phyloP scores from a whole-genome alignment of 2,329 filamentous ascomycete genomes.

The Alternaria incomplexa region DNA sequence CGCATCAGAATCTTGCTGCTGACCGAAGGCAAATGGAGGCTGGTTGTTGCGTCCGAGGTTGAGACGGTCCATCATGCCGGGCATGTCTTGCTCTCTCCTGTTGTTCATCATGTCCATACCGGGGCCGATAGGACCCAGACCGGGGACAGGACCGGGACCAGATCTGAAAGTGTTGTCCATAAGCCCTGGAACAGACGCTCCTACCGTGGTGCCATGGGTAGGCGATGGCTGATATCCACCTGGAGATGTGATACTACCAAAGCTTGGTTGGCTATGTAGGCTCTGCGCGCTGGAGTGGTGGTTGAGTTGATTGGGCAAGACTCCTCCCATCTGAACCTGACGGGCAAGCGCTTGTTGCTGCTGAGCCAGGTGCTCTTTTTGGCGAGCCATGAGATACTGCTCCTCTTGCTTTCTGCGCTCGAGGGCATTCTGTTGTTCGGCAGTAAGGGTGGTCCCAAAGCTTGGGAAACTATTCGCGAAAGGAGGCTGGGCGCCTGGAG shows the following conservation, averaged over 20 bases:
- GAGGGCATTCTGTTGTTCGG: constrained; percentile 96
- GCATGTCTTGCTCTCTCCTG: constrained; percentile 73
- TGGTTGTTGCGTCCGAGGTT: constrained; percentile 61
- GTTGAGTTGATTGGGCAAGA: constrained; percentile 71
- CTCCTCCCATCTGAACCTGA: constrained; percentile 67
- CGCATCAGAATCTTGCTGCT: constrained; percentile 54
- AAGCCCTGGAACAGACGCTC: constrained; percentile 63
- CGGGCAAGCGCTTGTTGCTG: constrained; percentile 79
- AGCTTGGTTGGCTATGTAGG: constrained; percentile 95
- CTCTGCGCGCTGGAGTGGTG: constrained; percentile 96
- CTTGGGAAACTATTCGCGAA: constrained; percentile 93
- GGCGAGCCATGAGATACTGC: constrained; percentile 93
- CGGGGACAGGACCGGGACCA: constrained; percentile 42
- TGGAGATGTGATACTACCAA: constrained; percentile 91
- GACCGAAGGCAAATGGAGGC: constrained; percentile 58
- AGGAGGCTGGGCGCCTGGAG: constrained; percentile 69
- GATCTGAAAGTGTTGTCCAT: constrained; percentile 66
- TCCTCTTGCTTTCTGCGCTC: constrained; percentile 98
- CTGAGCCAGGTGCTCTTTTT: constrained; percentile 89
- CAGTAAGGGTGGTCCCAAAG: constrained; percentile 94
- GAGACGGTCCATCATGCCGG: constrained; percentile 69
- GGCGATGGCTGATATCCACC: constrained; percentile 69
- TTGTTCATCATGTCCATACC: constrained; percentile 53
- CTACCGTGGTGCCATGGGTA: constrained; percentile 59
- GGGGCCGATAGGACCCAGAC: constrained; percentile 54